Percentiles rank a stretch among this genome's conserved stretches.
Conservation (phyloP, 78 protist species). For the Tieghemostelium lacteum region DNA sequence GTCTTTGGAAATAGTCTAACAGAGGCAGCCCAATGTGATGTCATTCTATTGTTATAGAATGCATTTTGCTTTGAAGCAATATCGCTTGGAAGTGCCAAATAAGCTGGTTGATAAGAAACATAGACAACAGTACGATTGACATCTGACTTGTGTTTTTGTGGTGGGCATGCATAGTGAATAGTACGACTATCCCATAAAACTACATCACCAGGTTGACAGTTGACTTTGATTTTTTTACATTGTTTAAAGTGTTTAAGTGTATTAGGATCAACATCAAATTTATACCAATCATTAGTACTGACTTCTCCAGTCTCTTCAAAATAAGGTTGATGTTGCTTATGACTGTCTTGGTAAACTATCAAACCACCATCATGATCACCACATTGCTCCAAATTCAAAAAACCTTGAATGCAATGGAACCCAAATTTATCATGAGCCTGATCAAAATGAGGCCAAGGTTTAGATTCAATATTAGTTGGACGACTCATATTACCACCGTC, state of each 20-base stretch:
- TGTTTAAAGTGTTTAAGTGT: neutral
- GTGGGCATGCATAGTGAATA: conserved; percentile 20
- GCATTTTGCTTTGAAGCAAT: neutral
- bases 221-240: conserved; percentile 10
- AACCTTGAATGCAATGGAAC: conserved; percentile 18
- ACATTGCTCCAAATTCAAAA: neutral
- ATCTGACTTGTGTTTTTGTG: neutral
- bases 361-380: conserved; percentile 30
- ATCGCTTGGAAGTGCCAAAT: neutral
- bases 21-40: conserved; percentile 23
- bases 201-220: conserved; percentile 8
- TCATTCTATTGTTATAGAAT: conserved; percentile 19
- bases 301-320: neutral
- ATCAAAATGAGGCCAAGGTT: conserved; percentile 22
- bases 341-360: conserved; percentile 10
- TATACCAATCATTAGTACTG: conserved; percentile 9
- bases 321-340: neutral
- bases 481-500: conserved; percentile 15
- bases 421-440: conserved; percentile 9
- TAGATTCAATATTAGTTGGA: neutral
- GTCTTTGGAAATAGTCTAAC: neutral
- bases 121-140: conserved; percentile 8
- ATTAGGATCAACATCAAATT: conserved; percentile 6
- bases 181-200: conserved; percentile 4
- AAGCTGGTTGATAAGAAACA: conserved; percentile 24